A percentile compares a stretch with the other conserved stretches of the same genome.
Conservation (phyloP, 1,139 yeast species). For the Protomyces arabidopsidicola region DNA sequence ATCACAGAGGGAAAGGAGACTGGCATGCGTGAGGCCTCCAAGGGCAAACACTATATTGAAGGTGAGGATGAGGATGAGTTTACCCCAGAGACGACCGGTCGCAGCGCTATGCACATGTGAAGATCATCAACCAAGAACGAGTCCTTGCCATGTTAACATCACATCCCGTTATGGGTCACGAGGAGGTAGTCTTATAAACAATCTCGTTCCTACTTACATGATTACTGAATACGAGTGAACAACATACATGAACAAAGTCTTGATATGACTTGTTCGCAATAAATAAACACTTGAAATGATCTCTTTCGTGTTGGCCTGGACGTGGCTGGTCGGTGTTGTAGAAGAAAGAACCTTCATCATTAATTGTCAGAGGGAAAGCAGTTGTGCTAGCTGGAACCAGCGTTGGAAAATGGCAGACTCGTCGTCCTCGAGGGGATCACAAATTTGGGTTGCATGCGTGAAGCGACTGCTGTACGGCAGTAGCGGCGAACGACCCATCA, state of each 20-base stretch:
- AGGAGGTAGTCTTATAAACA: not conserved
- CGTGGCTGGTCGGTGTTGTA: no score
- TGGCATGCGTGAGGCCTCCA: constrained; percentile 4
- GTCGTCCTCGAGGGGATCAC: not conserved
- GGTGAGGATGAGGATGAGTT: constrained; percentile 21
- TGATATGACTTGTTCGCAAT: not conserved
- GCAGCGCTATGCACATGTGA: not conserved
- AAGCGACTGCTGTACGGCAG: not conserved
- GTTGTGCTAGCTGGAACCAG: not conserved
- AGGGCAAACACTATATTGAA: constrained; percentile 12
- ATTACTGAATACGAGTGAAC: not conserved
- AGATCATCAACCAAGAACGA: not conserved
- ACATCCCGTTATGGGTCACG: not conserved
- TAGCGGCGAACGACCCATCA: not conserved
- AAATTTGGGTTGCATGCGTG: no score
- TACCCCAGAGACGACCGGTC: not conserved
- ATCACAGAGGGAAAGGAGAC: constrained; percentile 14
- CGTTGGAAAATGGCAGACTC: not conserved
- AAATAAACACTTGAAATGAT: not conserved
- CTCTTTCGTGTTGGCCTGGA: not conserved
- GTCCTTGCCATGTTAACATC: not conserved
- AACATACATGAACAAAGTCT: not conserved
- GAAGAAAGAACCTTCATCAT: not conserved
- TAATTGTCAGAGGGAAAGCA: not conserved
- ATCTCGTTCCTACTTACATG: not conserved